Percentiles rank a stretch among this genome's conserved stretches.
Conservation (phyloP, 257 asterid species). For the Salvia hispanica region DNA sequence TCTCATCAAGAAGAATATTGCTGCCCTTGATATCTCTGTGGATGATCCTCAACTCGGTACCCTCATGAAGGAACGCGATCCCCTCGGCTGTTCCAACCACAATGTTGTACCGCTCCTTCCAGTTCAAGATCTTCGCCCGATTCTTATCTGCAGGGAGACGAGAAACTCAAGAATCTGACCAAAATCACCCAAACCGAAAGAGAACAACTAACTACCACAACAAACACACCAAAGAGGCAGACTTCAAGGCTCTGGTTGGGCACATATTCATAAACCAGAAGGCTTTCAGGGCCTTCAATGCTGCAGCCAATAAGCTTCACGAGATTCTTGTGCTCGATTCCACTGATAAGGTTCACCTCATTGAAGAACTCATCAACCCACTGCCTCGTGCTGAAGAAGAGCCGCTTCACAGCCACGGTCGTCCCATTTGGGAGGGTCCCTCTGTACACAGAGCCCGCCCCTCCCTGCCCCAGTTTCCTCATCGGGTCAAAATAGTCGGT, state of each 20-base stretch:
- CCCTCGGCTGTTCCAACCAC: constrained; percentile 88
- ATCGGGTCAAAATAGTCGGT: constrained; percentile 65
- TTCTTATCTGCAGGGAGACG: constrained; percentile 47
- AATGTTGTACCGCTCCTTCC: constrained; percentile 73
- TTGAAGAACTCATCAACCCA: constrained; percentile 98
- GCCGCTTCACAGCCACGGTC: constrained; percentile 77
- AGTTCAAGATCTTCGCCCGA: constrained; percentile 51
- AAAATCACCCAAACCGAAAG: neutral
- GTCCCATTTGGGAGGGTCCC: constrained; percentile 70
- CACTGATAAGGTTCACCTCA: constrained; percentile 77
- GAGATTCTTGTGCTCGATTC: constrained; percentile 86
- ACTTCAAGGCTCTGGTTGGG: constrained; percentile 77
- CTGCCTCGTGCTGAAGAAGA: constrained; percentile 79
- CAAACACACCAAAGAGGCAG: constrained; percentile 55
- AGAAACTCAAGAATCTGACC: neutral
- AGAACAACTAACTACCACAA: neutral
- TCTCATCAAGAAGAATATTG: constrained; percentile 80
- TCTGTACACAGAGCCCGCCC: constrained; percentile 78
- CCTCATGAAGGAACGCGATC: constrained; percentile 75
- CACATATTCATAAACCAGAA: constrained; percentile 78
- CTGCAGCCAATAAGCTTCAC: constrained; percentile 96
- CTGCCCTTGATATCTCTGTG: constrained; percentile 91
- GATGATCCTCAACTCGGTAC: constrained; percentile 57
- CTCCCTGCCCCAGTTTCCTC: constrained; percentile 85
- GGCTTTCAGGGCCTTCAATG: constrained; percentile 95